These are phyloP conservation scores for Orychophragmus violaceus DNA, from an alignment of 345 rosid species.

Conservation along the genomic window DNA sequence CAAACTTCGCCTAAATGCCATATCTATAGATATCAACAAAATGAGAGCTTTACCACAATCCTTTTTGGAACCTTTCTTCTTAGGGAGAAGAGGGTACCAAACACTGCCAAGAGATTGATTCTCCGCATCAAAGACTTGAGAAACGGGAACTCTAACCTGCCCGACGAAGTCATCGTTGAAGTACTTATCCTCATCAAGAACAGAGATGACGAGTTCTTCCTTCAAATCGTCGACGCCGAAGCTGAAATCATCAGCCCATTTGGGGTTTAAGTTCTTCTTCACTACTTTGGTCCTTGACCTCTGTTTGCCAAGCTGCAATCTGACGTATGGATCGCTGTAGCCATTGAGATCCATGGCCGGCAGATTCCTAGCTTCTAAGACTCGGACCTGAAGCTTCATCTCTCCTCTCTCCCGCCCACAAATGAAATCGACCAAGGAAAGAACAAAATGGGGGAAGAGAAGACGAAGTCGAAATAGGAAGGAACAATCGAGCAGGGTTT, in stretches of 20 bases:
- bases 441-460: not conserved
- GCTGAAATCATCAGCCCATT: conserved; percentile 84
- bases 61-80: conserved; percentile 69
- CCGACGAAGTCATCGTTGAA: conserved; percentile 87
- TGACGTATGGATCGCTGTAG: conserved; percentile 82
- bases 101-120: conserved; percentile 64
- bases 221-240: conserved; percentile 92
- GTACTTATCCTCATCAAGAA: conserved; percentile 86
- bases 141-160: conserved; percentile 56
- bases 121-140: conserved; percentile 65
- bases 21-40: not conserved
- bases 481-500: not conserved
- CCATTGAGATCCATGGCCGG: conserved; percentile 93
- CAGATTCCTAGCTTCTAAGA: conserved; percentile 74
- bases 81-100: conserved; percentile 81
- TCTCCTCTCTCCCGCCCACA: not conserved
- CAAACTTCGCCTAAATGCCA: not conserved
- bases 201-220: conserved; percentile 69
- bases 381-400: conserved; percentile 78
- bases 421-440: not conserved
- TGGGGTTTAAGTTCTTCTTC: conserved; percentile 81
- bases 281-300: conserved; percentile 74
- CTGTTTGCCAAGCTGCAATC: conserved; percentile 70
- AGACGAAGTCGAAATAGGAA: not conserved
- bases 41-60: conserved; percentile 58